Evolutionary conservation across 371 early-diverging fungal species (phyloP), one percentile per base, ranked within the genome.

Genomic region (Apophysomyces sp.): DNA sequence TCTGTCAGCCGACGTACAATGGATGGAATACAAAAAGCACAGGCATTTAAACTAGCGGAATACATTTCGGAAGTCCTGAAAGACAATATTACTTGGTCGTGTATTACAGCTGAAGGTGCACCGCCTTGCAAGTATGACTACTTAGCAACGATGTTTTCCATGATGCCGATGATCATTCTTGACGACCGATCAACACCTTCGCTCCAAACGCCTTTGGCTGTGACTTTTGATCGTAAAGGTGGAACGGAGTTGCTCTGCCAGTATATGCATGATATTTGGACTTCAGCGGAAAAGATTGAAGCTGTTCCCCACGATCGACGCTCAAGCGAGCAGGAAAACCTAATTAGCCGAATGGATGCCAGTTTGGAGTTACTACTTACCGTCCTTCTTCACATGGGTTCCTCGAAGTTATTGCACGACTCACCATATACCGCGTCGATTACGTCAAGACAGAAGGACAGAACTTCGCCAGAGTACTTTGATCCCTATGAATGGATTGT

Each of bases 401-500:
- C 90, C 4, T 68, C 81, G 16, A 87, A 88, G 55, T 60, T 88
- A 28, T 57, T 92, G n/a, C 82, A 81, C 32, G 91, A 92, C 31
- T 91, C 92, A 4, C 81, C 92, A 2, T 84, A 84, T 55, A 90
- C 91, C 0, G 64, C 76, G 11, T 39, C 67, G 0, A 56, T 89
- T 29, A 74, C 70, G 0, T 69, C 82, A 24, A 82, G 74, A 53
- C 86, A 86, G 29, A 86, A 81, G 52, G 88, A 89, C 66, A 82
- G 74, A 56, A 71, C 73, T 15, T 62, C 75, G 5, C 65, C 72
- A 0, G 86, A 88, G 36, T 84, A 76, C 49, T 92, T 92, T 72
- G 89, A 91, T 60, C 84, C 91, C 3, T 71, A 84, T 61, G 86
- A 85, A 55, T 90, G 86, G 78, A 67, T 92, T 8, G 77, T 92